These are phyloP conservation scores for Neurospora sp. DNA, from an alignment of 2,329 filamentous ascomycete species.

Conservation along the genomic window DNA sequence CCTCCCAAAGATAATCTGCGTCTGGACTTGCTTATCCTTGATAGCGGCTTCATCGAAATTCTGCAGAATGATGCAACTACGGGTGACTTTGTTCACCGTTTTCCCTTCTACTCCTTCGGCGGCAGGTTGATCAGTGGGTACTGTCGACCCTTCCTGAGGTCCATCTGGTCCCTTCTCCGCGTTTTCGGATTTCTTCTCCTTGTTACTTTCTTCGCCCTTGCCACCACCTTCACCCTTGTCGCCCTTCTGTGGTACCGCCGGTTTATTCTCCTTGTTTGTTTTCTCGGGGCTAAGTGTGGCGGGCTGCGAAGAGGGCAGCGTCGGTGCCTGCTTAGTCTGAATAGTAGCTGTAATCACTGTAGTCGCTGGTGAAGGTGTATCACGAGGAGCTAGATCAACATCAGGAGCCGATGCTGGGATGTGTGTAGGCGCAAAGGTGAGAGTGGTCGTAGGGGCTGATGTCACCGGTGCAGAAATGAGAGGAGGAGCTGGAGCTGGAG, in stretches of 20 bases:
- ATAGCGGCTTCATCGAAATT: constrained; percentile 49
- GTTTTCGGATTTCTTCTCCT: background rate
- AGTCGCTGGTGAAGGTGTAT: background rate
- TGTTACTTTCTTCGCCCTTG: background rate
- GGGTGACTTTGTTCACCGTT: constrained; percentile 35
- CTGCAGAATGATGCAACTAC: constrained; percentile 49
- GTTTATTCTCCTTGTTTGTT: background rate
- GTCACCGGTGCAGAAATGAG: background rate
- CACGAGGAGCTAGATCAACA: background rate
- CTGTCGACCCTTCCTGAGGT: constrained; percentile 15
- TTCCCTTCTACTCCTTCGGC: constrained; percentile 24
- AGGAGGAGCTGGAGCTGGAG: background rate
- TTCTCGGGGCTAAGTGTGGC: background rate
- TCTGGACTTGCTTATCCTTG: constrained; percentile 47
- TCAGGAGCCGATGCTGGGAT: background rate
- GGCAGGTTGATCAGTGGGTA: constrained; percentile 18
- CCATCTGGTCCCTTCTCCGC: constrained; percentile 14
- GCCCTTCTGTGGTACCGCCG: background rate
- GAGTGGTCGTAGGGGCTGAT: background rate
- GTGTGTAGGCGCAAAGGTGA: background rate
- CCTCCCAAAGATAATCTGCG: constrained; percentile 47
- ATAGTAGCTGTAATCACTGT: background rate
- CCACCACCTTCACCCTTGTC: background rate
- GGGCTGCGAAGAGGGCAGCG: background rate
- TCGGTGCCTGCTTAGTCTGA: background rate